phyloP scores from a whole-genome alignment of 1,284 basidiomycete genomes.

The Malassezia slooffiae region DNA sequence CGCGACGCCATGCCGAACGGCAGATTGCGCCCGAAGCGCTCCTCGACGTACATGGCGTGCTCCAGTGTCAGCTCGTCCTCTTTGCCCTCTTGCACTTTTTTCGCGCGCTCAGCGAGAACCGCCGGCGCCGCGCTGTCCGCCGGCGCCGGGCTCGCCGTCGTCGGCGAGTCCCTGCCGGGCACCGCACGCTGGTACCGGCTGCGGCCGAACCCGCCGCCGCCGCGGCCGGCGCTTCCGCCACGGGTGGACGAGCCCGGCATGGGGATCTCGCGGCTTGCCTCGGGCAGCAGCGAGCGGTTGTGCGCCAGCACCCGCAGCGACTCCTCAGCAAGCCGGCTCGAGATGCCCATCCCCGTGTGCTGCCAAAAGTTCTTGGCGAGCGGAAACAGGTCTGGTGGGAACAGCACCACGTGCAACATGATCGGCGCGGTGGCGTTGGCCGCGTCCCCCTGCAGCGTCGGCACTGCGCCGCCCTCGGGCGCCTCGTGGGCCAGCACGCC shows the following conservation, averaged over 20 bases:
- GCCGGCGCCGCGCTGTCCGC: too few relatives aligned
- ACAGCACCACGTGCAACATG: slow-evolving; percentile 60
- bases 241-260: not conserved
- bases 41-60: slow-evolving; percentile 61
- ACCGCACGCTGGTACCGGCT: slow-evolving; percentile 20
- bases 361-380: slow-evolving; percentile 91
- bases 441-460: too few relatives aligned
- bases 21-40: slow-evolving; percentile 87
- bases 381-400: slow-evolving; percentile 56
- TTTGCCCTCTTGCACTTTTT: too few relatives aligned
- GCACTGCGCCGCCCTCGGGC: slow-evolving; percentile 7
- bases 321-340: slow-evolving; percentile 72
- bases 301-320: slow-evolving; percentile 52
- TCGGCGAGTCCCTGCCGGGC: not conserved
- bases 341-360: slow-evolving; percentile 80
- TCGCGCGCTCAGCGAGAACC: too few relatives aligned
- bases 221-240: not conserved
- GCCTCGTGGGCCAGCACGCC: slow-evolving; percentile 18
- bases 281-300: slow-evolving; percentile 15
- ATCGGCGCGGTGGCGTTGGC: slow-evolving; percentile 3
- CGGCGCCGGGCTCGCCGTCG: not conserved
- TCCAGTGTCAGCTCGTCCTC: slow-evolving; percentile 49
- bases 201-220: slow-evolving; percentile 16
- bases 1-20: slow-evolving; percentile 62
- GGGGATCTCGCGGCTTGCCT: not conserved